These are phyloP conservation scores for Cardamine resedifolia DNA, from an alignment of 345 rosid species.

Conservation along the genomic window DNA sequence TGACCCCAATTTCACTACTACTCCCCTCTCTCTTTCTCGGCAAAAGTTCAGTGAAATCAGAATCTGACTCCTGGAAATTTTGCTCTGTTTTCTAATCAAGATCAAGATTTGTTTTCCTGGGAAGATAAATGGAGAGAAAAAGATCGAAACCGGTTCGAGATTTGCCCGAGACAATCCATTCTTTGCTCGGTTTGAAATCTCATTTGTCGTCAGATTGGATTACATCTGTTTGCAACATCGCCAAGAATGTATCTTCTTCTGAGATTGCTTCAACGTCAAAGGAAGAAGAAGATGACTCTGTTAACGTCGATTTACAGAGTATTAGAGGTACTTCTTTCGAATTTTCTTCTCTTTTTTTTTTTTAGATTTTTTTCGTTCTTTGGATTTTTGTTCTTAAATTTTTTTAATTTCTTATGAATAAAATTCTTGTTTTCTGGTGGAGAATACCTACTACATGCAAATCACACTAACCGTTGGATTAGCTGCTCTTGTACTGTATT, in stretches of 20 bases:
- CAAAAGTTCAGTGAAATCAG: not conserved
- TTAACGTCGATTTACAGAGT: slow-evolving; percentile 28
- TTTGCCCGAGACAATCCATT: slow-evolving; percentile 58
- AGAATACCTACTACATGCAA: slow-evolving; percentile 41
- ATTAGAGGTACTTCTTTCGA: slow-evolving; percentile 43
- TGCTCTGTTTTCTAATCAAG: slow-evolving; percentile 15
- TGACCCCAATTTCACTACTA: not conserved
- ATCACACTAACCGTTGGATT: slow-evolving; percentile 25
- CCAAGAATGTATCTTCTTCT: slow-evolving; percentile 37
- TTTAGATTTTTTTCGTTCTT: not conserved
- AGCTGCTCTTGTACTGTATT: not conserved
- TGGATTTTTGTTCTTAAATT: slow-evolving; percentile 15
- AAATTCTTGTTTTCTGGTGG: slow-evolving; percentile 18
- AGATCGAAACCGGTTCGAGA: slow-evolving; percentile 43
- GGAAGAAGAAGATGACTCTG: slow-evolving; percentile 41
- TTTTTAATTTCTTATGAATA: not conserved
- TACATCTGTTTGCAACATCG: slow-evolving; percentile 56
- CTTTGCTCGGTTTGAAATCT: slow-evolving; percentile 64
- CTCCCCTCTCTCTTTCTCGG: slow-evolving; percentile 7
- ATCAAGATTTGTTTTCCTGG: not conserved
- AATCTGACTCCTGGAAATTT: not conserved
- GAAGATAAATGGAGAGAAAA: slow-evolving; percentile 31
- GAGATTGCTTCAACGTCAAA: slow-evolving; percentile 12
- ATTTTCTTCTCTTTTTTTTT: not conserved
- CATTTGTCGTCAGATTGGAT: slow-evolving; percentile 62